A percentile compares a stretch with the other conserved stretches of the same genome.
These are phyloP conservation scores for Ceratocystis destructans DNA, from an alignment of 2,329 filamentous ascomycete species.

Conservation along the genomic window DNA sequence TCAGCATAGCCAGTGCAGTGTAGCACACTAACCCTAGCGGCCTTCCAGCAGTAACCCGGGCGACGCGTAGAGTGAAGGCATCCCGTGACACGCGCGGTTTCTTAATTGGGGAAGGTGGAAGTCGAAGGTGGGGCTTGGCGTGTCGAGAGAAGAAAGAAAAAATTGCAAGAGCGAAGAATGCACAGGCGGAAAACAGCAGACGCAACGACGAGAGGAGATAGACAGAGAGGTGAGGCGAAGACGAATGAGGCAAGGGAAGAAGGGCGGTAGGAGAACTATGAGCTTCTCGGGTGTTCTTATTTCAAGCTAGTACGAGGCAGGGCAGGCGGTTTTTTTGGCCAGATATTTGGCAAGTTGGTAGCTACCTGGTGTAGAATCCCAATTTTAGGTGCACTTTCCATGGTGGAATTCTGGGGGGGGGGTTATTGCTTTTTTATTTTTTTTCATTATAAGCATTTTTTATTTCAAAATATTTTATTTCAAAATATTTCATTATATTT, in stretches of 20 bases:
- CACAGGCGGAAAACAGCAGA: constrained; percentile 2
- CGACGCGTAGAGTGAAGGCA: constrained; percentile 9
- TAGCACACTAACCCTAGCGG: neutral
- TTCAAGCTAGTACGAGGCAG: neutral
- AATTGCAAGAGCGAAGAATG: neutral
- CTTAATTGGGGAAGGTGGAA: neutral
- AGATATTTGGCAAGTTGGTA: neutral
- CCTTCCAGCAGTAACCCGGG: neutral
- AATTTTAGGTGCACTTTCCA: neutral
- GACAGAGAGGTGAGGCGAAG: too few species aligned
- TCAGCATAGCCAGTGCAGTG: too few species aligned
- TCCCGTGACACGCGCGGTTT: neutral
- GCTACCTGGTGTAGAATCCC: neutral
- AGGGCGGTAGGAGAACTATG: too few species aligned
- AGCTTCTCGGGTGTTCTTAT: neutral
- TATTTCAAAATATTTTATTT: too few species aligned
- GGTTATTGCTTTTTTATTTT: neutral
- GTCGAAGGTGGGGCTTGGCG: constrained; percentile 3
- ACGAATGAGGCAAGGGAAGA: too few species aligned
- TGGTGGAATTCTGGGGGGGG: neutral
- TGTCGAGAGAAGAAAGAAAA: neutral
- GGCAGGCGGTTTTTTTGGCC: neutral
- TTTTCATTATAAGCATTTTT: neutral
- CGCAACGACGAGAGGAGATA: neutral
- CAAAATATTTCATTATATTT: too few species aligned